phyloP scores from a whole-genome alignment of 495 filamentous ascomycete genomes.

The Aspergillus avenaceus region DNA sequence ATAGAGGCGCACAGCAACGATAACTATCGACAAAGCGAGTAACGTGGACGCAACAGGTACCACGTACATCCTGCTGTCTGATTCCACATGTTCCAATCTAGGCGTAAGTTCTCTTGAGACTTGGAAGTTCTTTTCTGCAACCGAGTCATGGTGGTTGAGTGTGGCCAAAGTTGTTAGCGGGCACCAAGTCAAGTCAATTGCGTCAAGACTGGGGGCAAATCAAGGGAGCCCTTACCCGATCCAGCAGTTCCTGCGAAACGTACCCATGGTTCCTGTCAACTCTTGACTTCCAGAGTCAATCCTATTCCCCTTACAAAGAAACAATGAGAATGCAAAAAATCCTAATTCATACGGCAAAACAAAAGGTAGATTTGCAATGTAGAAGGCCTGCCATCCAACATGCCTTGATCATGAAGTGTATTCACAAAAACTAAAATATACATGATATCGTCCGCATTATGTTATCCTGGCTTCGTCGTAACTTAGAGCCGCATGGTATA shows the following conservation, averaged over 20 bases:
- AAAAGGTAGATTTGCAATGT: not conserved
- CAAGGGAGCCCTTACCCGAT: not conserved
- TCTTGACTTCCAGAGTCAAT: not conserved
- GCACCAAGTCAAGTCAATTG: conserved; percentile 19
- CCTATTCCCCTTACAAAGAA: not conserved
- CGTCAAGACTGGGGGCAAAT: conserved; percentile 19
- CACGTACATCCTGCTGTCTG: conserved; percentile 17
- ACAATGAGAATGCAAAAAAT: not conserved
- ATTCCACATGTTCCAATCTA: too few relatives aligned
- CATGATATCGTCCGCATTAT: conserved; percentile 8
- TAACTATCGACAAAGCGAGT: conserved; percentile 19
- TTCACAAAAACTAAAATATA: conserved; percentile 8
- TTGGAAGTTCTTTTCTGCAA: too few relatives aligned
- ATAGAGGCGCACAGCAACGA: conserved; percentile 28
- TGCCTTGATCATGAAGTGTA: conserved; percentile 1
- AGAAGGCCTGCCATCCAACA: not conserved
- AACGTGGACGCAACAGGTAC: conserved; percentile 20
- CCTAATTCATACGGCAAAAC: too few relatives aligned
- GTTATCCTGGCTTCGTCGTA: conserved; percentile 1
- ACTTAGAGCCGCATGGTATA: not conserved
- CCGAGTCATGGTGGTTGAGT: too few relatives aligned
- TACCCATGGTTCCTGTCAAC: conserved; percentile 2
- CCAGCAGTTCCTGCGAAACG: too few relatives aligned
- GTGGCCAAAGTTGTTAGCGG: not conserved
- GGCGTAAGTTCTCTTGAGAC: too few relatives aligned